Evolutionary conservation across 345 rosid species (phyloP), one percentile per base, ranked within the genome.

Genomic region (Citrus trifoliata): DNA sequence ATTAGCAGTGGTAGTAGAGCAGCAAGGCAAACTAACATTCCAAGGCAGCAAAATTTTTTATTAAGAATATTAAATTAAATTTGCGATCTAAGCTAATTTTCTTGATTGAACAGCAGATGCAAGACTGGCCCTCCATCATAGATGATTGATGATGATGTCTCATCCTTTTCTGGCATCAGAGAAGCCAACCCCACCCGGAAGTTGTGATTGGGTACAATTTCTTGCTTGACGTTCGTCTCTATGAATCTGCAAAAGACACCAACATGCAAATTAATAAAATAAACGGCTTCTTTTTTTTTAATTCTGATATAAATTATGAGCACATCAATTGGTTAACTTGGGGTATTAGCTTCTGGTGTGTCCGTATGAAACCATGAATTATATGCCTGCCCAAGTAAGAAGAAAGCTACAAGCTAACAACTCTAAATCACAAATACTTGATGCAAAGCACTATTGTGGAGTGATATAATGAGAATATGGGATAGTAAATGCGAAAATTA

Each of bases 101-200:
- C 88, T 62, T 80, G 89, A 80, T 91, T 91, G 82, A 85, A 92
- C 24, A 93, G 87, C 76, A 58, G 95, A 93, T 69, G 98, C 89
- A 66, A 93, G 81, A 80, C 89, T 83, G 4, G 80, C 80, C 70
- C 94, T 88, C 98, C 95, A 88, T 71, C 99, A 13, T 3, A 95
- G 68, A 76, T 88, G 18, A 90, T 40, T 62, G 81, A 71, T 13
- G 96, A 71, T 30, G 92, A 73, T 46, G 92, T 88, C 51, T 83
- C 87, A 35, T 85, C 90, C 80, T 81, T 90, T 77, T 79, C 86
- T 32, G 89, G 90, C 64, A 90, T 19, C 78, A 90, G 81, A 56
- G 92, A 85, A 22, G 90, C 84, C 53, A 91, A 76, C 76, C 90
- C 91, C 0, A 82, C 58, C 66, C 85, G 78, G 73, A 68, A 77